Conservation (phyloP, 176 grass and related monocot species). For the Musa troglodytarum region DNA sequence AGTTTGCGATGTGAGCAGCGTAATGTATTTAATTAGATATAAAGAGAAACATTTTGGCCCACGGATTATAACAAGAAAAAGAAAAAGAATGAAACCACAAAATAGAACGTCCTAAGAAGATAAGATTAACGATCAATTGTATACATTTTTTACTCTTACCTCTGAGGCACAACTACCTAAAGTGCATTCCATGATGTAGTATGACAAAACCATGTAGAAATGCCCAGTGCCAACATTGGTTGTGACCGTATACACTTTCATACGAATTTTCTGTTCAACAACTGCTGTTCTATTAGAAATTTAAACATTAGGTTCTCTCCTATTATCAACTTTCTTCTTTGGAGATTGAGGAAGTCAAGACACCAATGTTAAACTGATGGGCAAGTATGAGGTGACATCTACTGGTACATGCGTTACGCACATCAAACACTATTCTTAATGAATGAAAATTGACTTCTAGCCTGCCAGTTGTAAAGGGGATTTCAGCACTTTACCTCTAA, state of each 20-base stretch:
- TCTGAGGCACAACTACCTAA: no score
- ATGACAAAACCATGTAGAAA: not conserved
- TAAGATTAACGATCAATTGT: no score
- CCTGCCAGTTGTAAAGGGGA: not conserved
- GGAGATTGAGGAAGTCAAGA: not conserved
- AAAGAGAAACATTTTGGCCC: not conserved
- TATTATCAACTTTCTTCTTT: not conserved
- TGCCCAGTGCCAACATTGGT: not conserved
- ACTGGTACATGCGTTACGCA: not conserved
- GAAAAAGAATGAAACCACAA: not conserved
- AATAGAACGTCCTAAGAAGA: no score
- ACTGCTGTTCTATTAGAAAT: no score
- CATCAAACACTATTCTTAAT: not conserved
- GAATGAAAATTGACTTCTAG: not conserved
- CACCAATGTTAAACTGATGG: not conserved
- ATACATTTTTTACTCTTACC: no score
- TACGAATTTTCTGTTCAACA: no score
- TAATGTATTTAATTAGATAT: not conserved
- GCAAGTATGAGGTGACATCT: not conserved
- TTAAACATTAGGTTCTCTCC: no score
- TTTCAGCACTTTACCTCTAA: constrained; percentile 55
- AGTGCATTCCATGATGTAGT: not conserved
- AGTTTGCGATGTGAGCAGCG: not conserved
- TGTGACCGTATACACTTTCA: not conserved
- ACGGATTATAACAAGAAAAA: not conserved